phyloP scores from a whole-genome alignment of 2,329 filamentous ascomycete species.

The Colletotrichum tofieldiae region DNA sequence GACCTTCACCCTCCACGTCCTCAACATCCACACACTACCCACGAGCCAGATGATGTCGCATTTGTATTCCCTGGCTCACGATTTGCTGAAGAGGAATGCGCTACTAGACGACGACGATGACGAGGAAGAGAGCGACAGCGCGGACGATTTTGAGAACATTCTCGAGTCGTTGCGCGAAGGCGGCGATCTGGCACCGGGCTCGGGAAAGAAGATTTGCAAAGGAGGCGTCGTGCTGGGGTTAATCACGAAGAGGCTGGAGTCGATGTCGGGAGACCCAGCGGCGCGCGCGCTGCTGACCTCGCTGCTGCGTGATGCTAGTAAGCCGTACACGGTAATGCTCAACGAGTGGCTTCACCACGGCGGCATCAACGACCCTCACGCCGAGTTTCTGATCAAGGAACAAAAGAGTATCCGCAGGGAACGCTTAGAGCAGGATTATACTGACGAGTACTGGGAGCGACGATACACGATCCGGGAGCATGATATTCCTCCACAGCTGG shows the following conservation, averaged over 20 bases:
- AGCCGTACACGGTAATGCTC: constrained; percentile 97
- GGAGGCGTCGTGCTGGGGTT: constrained; percentile 95
- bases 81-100: constrained; percentile 89
- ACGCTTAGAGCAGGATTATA: constrained; percentile 94
- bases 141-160: constrained; percentile 92
- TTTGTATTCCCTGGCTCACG: constrained; percentile 88
- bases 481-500: constrained; percentile 92
- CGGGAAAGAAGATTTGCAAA: constrained; percentile 93
- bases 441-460: constrained; percentile 99
- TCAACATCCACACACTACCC: constrained; percentile 92
- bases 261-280: constrained; percentile 94
- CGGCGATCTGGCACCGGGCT: constrained; percentile 83
- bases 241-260: constrained; percentile 86
- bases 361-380: constrained; percentile 92
- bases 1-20: constrained; percentile 91
- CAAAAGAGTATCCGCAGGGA: constrained; percentile 95
- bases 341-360: constrained; percentile 99
- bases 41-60: constrained; percentile 94
- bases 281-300: constrained; percentile 86
- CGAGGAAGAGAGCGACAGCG: constrained; percentile 80
- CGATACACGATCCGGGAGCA: constrained; percentile 94
- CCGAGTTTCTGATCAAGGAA: constrained; percentile 95
- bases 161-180: constrained; percentile 91
- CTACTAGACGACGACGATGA: constrained; percentile 84
- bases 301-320: constrained; percentile 87